Conservation (phyloP, 129 eudicot species). For the Ambrosia artemisiifolia region DNA sequence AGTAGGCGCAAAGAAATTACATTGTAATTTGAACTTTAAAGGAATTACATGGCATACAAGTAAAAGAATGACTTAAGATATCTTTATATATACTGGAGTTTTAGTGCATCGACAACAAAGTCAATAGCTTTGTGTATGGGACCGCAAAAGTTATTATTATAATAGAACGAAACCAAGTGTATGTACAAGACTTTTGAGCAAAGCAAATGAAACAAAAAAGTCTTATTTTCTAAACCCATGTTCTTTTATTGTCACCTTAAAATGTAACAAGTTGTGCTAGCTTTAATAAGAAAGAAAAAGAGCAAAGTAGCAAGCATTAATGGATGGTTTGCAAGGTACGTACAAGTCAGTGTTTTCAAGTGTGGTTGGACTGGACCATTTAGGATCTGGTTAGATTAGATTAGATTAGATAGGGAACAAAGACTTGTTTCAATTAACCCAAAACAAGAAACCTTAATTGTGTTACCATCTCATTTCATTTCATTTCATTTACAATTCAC, state of each 20-base stretch:
- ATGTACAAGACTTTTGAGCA: neutral
- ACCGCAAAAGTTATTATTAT: too few species aligned
- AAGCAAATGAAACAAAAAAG: neutral
- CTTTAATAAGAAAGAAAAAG: neutral
- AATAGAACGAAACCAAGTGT: too few species aligned
- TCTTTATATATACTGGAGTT: too few species aligned
- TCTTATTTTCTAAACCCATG: too few species aligned
- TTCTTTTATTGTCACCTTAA: neutral
- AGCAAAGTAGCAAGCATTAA: neutral
- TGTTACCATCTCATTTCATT: neutral
- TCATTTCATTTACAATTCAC: neutral
- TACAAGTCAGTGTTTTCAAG: neutral
- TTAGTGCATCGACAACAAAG: too few species aligned
- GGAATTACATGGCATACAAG: too few species aligned
- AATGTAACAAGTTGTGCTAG: neutral
- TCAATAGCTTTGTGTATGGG: too few species aligned
- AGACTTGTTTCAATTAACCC: neutral
- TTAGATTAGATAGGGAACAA: too few species aligned
- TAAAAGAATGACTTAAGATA: too few species aligned
- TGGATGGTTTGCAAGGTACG: neutral
- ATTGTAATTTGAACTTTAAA: too few species aligned
- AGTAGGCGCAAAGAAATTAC: too few species aligned
- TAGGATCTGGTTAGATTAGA: neutral
- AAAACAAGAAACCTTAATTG: conserved; percentile 1
- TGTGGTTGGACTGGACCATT: neutral